Evolutionary conservation across 345 rosid species (phyloP), one percentile per base, ranked within the genome.

Genomic region (Combretum micranthum): DNA sequence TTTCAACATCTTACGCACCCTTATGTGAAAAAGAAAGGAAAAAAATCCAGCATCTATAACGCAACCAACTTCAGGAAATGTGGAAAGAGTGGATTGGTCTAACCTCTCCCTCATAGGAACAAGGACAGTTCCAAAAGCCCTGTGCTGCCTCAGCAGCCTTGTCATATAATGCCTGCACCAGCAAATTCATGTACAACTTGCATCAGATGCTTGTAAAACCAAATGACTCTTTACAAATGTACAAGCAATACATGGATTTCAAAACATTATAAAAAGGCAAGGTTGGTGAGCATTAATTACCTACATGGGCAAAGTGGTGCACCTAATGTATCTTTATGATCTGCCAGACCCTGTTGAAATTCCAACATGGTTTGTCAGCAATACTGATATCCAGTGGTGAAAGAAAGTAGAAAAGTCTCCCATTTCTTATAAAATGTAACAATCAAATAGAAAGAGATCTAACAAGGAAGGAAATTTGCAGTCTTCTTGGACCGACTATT

Each of bases 21-120:
- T 0, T 17, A 18, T 21, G 15, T 20, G 53, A 20, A 50, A 50
- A 50, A 50, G 4, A 50, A 48, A 48, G 8, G 18, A 17, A 49
- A 8, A 49, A 50, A 20, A 12, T 50, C 12, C 53, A 20, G 11
- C 23, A 50, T 26, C 20, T 50, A 1, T 15, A 15, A 16, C 21
- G 7, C 11, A 16, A 15, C 39, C 22, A 7, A 23, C 4, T 42
- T 14, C 23, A 50, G 22, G 51, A 20, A 12, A 43, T 50, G 22
- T 26, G 17, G 21, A n/a, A 32, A 22, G 16, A 14, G 56, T n/a
- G n/a, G 56, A 57, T 43, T 37, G 53, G 16, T 65, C 19, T 7
- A 72, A 89, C 99, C 99, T 89, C 67, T 93, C 99, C 75, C 99
- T 85, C 97, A 93, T 93, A 15, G 99, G 99, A 60, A 93, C 97